A percentile compares a stretch with the other conserved stretches of the same genome.
phyloP scores from a whole-genome alignment of 805 yeast genomes.

The Komagataella phaffii region DNA sequence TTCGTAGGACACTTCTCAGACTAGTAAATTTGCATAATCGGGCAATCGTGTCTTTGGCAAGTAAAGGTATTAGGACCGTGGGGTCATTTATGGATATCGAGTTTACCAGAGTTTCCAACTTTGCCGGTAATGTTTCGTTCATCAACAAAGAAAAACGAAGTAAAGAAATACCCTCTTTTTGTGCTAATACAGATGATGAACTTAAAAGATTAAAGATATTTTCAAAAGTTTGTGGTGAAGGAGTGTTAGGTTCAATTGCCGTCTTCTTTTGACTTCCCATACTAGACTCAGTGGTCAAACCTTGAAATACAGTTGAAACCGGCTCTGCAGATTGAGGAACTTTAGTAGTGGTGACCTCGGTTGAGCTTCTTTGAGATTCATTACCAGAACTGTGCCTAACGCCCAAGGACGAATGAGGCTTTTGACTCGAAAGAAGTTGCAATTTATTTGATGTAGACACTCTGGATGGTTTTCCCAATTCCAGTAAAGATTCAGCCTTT shows the following conservation, averaged over 20 bases:
- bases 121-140: not conserved
- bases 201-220: not conserved
- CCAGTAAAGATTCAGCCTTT: not conserved
- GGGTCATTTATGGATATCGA: not conserved
- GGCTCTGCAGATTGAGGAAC: not conserved
- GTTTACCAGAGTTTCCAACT: not conserved
- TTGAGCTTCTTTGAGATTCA: not conserved
- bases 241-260: not conserved
- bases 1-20: not conserved
- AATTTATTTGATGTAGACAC: not conserved
- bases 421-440: not conserved
- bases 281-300: not conserved
- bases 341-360: not conserved
- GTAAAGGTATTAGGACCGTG: not conserved
- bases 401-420: not conserved
- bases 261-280: not conserved
- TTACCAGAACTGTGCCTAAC: not conserved
- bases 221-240: not conserved
- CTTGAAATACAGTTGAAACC: constrained; percentile 2
- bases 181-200: not conserved
- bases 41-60: not conserved
- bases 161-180: not conserved
- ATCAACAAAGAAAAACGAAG: not conserved
- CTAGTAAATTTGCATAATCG: not conserved
- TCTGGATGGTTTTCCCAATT: not conserved